A percentile compares a stretch with the other conserved stretches of the same genome.
phyloP scores from a whole-genome alignment of 139 green algal genomes.

The Closterium sp. region DNA sequence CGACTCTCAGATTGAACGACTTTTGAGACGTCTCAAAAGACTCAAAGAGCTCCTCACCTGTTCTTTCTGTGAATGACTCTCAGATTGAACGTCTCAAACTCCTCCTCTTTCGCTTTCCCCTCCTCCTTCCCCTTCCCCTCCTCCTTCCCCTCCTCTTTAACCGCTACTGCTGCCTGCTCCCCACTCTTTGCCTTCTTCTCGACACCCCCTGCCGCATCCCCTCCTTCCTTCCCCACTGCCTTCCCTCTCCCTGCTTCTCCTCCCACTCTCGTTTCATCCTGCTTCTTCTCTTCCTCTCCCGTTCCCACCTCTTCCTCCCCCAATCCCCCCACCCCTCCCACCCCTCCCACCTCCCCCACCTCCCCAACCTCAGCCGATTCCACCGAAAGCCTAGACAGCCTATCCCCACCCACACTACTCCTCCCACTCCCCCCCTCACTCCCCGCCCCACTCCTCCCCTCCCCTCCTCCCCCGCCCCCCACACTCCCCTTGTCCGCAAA shows the following conservation, averaged over 20 bases:
- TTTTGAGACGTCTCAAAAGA: slow-evolving; percentile 43
- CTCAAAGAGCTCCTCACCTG: slow-evolving; percentile 12
- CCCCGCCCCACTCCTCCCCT: neutral
- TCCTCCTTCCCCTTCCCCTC: slow-evolving; percentile 28
- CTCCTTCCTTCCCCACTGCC: neutral
- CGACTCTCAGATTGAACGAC: slow-evolving; percentile 24
- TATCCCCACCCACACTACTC: neutral
- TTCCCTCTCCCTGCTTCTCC: neutral
- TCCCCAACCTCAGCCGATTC: neutral
- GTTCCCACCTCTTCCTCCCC: neutral
- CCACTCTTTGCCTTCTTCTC: neutral
- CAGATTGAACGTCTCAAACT: slow-evolving; percentile 41
- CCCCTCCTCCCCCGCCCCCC: neutral
- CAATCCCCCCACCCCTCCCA: neutral
- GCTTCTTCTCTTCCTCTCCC: neutral
- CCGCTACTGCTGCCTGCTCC: neutral
- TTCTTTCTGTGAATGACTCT: slow-evolving; percentile 51
- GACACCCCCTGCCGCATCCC: neutral
- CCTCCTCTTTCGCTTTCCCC: slow-evolving; percentile 7
- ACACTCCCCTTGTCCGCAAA: neutral
- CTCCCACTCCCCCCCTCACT: neutral
- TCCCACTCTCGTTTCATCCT: neutral
- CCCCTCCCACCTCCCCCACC: neutral
- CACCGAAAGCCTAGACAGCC: neutral
- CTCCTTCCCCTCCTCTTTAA: neutral